A percentile compares a stretch with the other conserved stretches of the same genome.
Evolutionary conservation across 192 early-diverging fungal genomes (phyloP).

Genomic region (Podila minutissima): DNA sequence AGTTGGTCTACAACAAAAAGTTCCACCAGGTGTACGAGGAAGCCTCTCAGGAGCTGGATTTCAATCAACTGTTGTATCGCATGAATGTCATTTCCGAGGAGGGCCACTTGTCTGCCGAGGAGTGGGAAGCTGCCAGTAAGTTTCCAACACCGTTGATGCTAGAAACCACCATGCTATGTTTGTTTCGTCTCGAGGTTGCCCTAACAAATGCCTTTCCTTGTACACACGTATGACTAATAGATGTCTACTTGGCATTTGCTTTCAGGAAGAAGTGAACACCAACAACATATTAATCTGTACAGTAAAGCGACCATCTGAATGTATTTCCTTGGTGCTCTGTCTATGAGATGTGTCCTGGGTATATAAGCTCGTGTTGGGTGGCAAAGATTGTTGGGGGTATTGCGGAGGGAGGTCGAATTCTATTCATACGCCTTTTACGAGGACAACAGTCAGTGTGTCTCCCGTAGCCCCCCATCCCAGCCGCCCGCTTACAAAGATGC

Average conservation of each 20-base stretch:
- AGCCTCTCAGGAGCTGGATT: slow-evolving; percentile 61
- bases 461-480: slow-evolving; percentile 66
- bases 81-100: slow-evolving; percentile 86
- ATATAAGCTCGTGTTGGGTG: background rate
- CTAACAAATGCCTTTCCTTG: background rate
- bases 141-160: slow-evolving; percentile 6
- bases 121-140: slow-evolving; percentile 93
- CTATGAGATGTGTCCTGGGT: background rate
- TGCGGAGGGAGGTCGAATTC: too few relatives aligned
- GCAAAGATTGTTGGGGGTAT: background rate
- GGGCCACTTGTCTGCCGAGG: slow-evolving; percentile 75
- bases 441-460: slow-evolving; percentile 62
- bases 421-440: slow-evolving; percentile 57
- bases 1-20: slow-evolving; percentile 73
- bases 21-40: slow-evolving; percentile 89
- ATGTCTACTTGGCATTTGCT: slow-evolving; percentile 78
- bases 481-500: slow-evolving; percentile 67
- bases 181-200: background rate
- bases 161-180: background rate
- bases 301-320: too few relatives aligned
- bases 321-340: too few relatives aligned
- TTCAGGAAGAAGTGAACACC: slow-evolving; percentile 63
- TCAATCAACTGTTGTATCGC: slow-evolving; percentile 70
- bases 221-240: slow-evolving; percentile 13
- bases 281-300: background rate